Evolutionary conservation across 345 rosid genomes (phyloP).

Genomic region (Salix udensis): DNA sequence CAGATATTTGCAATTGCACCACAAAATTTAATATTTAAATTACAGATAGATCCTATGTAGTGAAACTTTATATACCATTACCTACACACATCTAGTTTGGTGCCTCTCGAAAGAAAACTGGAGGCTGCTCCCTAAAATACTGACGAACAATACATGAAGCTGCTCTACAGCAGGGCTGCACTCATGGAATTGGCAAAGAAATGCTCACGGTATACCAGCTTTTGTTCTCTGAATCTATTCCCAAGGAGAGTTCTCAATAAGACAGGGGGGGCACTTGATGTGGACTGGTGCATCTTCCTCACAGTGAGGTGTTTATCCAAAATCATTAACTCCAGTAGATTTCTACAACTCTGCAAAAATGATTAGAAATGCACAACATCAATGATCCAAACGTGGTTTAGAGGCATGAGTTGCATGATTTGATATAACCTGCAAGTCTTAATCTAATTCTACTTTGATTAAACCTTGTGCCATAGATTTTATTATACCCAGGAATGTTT

Average conservation of each 20-base stretch:
- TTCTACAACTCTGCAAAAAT: constrained; percentile 58
- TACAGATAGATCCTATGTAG: background rate
- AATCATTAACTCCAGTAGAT: constrained; percentile 66
- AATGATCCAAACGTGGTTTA: background rate
- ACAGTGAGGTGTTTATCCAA: constrained; percentile 59
- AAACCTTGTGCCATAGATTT: too few relatives aligned
- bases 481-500: too few relatives aligned
- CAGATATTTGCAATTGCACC: background rate
- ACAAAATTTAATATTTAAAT: background rate
- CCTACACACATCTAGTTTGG: too few relatives aligned
- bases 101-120: background rate
- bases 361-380: background rate
- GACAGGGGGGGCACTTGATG: constrained; percentile 46
- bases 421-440: too few relatives aligned
- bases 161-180: constrained; percentile 35
- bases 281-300: constrained; percentile 60
- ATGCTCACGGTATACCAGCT: constrained; percentile 53
- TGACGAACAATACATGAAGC: background rate
- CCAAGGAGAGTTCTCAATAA: constrained; percentile 44
- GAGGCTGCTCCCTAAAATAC: background rate
- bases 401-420: too few relatives aligned
- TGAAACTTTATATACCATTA: background rate
- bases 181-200: constrained; percentile 71
- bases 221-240: constrained; percentile 37
- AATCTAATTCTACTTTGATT: too few relatives aligned